phyloP scores from a whole-genome alignment of 345 rosid species.

The Salix viminalis region DNA sequence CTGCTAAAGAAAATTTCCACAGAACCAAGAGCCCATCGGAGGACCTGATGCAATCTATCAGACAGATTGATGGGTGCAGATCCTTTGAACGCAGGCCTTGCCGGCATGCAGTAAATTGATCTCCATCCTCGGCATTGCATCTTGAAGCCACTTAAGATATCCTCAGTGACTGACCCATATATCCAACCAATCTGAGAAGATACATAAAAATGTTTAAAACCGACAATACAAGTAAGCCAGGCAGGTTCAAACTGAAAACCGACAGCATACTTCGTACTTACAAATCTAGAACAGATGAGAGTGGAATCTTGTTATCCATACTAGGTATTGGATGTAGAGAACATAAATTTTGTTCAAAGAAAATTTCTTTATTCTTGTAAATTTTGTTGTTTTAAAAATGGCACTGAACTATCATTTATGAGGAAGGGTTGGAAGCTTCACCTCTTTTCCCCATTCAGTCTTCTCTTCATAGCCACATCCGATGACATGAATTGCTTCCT shows the following conservation, averaged over 20 bases:
- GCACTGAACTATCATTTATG: neutral
- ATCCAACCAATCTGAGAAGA: slow-evolving; percentile 88
- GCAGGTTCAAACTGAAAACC: neutral
- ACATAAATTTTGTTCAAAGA: neutral
- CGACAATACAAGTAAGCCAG: neutral
- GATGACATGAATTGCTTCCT: slow-evolving; percentile 97
- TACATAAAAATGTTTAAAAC: slow-evolving; percentile 2
- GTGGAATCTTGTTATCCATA: neutral
- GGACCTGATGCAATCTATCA: slow-evolving; percentile 89
- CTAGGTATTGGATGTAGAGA: neutral
- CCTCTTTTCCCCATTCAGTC: slow-evolving; percentile 99
- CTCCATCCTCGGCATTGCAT: slow-evolving; percentile 99
- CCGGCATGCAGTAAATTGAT: slow-evolving; percentile 92
- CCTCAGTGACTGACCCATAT: slow-evolving; percentile 93
- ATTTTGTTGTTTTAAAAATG: too few species aligned
- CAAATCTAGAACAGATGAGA: neutral
- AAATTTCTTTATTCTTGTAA: neutral
- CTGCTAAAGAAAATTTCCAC: slow-evolving; percentile 94
- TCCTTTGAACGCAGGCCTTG: slow-evolving; percentile 96
- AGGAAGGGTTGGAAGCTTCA: slow-evolving; percentile 16
- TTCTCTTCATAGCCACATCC: slow-evolving; percentile 95
- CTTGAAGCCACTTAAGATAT: slow-evolving; percentile 91
- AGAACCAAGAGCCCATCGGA: slow-evolving; percentile 97
- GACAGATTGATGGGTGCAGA: slow-evolving; percentile 98
- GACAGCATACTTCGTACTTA: neutral